These are phyloP conservation scores for Cyclotella cryptica DNA, from an alignment of 108 stramenopile species.

Conservation along the genomic window DNA sequence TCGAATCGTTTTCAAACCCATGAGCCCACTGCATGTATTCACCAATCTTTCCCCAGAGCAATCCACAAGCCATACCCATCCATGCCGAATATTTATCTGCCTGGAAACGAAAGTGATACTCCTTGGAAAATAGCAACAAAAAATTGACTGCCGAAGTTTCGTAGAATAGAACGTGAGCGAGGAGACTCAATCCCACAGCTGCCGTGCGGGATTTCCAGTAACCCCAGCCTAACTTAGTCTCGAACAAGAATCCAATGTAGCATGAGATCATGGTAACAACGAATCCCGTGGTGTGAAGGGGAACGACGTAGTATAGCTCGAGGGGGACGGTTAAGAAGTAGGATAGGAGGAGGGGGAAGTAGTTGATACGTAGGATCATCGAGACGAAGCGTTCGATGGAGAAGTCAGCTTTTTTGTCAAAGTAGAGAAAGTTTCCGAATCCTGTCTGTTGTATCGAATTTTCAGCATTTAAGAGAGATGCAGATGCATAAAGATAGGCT, in stretches of 20 bases:
- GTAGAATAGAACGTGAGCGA: constrained; percentile 69
- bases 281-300: constrained; percentile 88
- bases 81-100: constrained; percentile 73
- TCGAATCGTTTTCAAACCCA: constrained; percentile 45
- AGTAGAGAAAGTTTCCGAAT: constrained; percentile 93
- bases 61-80: constrained; percentile 66
- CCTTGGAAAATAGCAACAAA: constrained; percentile 64
- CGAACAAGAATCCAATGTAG: constrained; percentile 45
- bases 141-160: constrained; percentile 67
- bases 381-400: constrained; percentile 84
- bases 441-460: constrained; percentile 67
- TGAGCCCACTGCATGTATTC: constrained; percentile 71
- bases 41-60: constrained; percentile 60
- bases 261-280: constrained; percentile 77
- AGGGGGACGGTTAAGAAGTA: constrained; percentile 78
- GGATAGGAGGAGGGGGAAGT: constrained; percentile 87
- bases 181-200: constrained; percentile 53
- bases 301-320: constrained; percentile 95
- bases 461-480: not conserved
- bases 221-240: constrained; percentile 40
- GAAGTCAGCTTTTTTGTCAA: constrained; percentile 91
- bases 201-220: constrained; percentile 57
- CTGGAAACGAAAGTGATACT: constrained; percentile 75
- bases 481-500: not conserved
- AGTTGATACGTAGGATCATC: constrained; percentile 94